These are phyloP conservation scores for Ceratocystis papillata DNA, from an alignment of 2,329 filamentous ascomycete species.

Conservation along the genomic window DNA sequence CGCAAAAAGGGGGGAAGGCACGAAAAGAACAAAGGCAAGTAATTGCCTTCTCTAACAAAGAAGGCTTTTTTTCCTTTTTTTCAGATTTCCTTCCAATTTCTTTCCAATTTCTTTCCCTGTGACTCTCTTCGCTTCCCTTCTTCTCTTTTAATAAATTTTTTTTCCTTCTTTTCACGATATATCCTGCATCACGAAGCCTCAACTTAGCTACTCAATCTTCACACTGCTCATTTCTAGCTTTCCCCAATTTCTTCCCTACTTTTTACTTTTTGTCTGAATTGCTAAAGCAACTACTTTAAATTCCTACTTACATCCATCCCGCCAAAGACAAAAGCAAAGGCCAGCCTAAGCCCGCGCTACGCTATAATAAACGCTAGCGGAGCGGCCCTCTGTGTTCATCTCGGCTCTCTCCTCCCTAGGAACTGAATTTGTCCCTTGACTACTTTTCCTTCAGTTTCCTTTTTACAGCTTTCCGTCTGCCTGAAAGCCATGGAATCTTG, in stretches of 20 bases:
- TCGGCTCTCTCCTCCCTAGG: neutral
- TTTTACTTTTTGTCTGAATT: neutral
- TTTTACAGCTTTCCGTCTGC: neutral
- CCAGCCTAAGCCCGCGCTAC: neutral
- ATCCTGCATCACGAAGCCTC: neutral
- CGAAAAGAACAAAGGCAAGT: slow-evolving; percentile 3
- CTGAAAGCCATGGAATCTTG: neutral
- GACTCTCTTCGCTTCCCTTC: neutral
- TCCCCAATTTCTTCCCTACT: neutral
- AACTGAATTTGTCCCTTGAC: neutral
- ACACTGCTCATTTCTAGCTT: neutral
- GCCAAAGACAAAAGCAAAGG: neutral
- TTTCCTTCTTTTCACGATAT: neutral
- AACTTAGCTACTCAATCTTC: neutral
- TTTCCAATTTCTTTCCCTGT: neutral
- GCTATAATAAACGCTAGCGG: neutral
- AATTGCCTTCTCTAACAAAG: neutral
- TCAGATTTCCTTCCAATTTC: neutral
- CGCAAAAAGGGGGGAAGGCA: neutral
- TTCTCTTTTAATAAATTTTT: neutral
- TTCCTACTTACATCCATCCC: slow-evolving; percentile 4
- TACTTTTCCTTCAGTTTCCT: neutral
- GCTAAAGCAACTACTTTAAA: neutral
- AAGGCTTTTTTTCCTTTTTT: neutral
- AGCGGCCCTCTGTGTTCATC: neutral